Evolutionary conservation across 768 basidiomycete genomes (phyloP).

Genomic region (Chalciporus piperatus): DNA sequence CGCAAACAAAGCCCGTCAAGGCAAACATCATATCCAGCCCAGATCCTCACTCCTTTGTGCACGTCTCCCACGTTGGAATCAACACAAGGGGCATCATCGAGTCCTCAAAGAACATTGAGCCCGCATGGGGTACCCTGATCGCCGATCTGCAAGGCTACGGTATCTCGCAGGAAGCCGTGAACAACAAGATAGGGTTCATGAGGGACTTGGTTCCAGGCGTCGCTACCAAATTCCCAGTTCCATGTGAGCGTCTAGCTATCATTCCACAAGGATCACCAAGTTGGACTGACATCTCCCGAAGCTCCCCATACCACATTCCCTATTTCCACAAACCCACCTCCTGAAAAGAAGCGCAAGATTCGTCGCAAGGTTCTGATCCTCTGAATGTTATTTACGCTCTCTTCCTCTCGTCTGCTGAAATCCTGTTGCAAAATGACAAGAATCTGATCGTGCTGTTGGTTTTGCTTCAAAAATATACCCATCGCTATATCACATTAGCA

Average conservation of each 20-base stretch:
- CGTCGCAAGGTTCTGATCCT: constrained; percentile 31
- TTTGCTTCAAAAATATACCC: constrained; percentile 7
- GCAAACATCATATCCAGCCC: constrained; percentile 53
- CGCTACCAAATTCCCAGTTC: constrained; percentile 1
- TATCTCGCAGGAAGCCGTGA: constrained; percentile 31
- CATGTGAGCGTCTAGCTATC: constrained; percentile 13
- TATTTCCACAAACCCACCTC: constrained; percentile 6
- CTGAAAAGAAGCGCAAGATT: constrained; percentile 31
- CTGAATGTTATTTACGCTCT: constrained; percentile 11
- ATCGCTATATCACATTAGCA: constrained; percentile 12
- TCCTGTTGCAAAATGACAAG: not conserved
- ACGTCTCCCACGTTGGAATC: constrained; percentile 64
- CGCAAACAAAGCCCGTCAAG: constrained; percentile 37
- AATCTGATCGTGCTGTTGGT: not conserved
- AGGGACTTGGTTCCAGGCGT: constrained; percentile 24
- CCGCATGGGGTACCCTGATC: constrained; percentile 49
- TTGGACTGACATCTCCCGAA: not conserved
- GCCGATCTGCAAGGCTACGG: constrained; percentile 42
- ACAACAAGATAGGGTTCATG: constrained; percentile 36
- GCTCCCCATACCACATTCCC: constrained; percentile 12
- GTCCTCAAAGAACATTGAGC: constrained; percentile 51
- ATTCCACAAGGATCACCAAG: not conserved
- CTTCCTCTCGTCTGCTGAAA: constrained; percentile 4
- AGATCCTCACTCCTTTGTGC: constrained; percentile 58
- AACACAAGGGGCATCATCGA: constrained; percentile 50